These are phyloP conservation scores for Claviceps maximensis DNA, from an alignment of 2,329 filamentous ascomycete genomes.

Conservation along the genomic window DNA sequence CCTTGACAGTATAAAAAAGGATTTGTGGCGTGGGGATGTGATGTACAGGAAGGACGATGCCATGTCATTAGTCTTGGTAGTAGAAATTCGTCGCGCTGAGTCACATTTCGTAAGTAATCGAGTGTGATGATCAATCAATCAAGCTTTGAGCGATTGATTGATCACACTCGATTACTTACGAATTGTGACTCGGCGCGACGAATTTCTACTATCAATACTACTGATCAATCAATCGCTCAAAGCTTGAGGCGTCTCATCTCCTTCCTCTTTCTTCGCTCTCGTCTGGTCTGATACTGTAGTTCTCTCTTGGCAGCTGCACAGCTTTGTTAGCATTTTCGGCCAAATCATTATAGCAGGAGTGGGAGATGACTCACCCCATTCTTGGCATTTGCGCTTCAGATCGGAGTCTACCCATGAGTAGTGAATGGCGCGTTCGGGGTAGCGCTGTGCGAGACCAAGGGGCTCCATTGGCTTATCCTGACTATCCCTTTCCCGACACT, in stretches of 20 bases:
- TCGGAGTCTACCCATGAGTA: constrained; percentile 31
- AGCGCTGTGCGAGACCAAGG: constrained; percentile 27
- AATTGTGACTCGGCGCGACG: too few relatives aligned
- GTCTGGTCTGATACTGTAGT: constrained; percentile 8
- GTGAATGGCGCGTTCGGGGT: constrained; percentile 31
- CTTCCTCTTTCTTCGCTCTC: constrained; percentile 25
- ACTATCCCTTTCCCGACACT: constrained; percentile 25
- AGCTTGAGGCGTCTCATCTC: constrained; percentile 24
- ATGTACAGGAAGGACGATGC: too few relatives aligned
- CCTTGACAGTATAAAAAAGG: too few relatives aligned
- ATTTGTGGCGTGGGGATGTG: too few relatives aligned
- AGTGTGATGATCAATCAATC: too few relatives aligned
- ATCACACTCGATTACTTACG: too few relatives aligned
- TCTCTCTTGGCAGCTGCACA: not conserved
- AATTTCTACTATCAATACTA: too few relatives aligned
- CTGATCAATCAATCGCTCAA: constrained; percentile 7
- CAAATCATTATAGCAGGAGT: not conserved
- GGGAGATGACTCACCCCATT: constrained; percentile 25
- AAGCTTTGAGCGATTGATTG: too few relatives aligned
- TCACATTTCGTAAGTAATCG: too few relatives aligned
- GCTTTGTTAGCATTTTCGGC: not conserved
- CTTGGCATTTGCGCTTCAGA: constrained; percentile 23
- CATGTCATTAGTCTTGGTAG: too few relatives aligned
- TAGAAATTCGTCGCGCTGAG: too few relatives aligned
- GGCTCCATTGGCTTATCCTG: constrained; percentile 24